Conservation (phyloP, 2,329 filamentous ascomycete genomes). For the Botrytis cinerea region DNA sequence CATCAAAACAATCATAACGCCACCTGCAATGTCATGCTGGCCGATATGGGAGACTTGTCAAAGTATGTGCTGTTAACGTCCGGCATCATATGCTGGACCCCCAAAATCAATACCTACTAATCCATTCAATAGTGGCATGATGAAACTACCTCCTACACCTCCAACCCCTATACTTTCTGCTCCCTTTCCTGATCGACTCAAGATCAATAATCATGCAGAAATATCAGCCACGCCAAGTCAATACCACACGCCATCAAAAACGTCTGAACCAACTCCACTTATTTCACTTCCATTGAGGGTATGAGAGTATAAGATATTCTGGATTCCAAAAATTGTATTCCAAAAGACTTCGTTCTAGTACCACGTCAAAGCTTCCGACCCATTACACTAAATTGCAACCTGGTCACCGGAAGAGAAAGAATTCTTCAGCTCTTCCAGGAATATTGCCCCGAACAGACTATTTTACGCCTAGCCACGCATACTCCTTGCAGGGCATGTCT, state of each 20-base stretch:
- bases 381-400: constrained; percentile 10
- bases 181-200: constrained; percentile 2
- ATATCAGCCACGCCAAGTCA: constrained; percentile 17
- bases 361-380: constrained; percentile 2
- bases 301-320: constrained; percentile 20
- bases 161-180: constrained; percentile 19
- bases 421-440: constrained; percentile 12
- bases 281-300: constrained; percentile 21
- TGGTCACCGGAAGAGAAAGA: constrained; percentile 2
- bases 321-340: not conserved
- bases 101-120: constrained; percentile 14
- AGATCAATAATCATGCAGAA: constrained; percentile 17
- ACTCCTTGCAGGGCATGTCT: not conserved
- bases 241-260: constrained; percentile 15
- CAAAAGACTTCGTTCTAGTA: constrained; percentile 2
- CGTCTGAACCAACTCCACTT: not conserved
- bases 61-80: constrained; percentile 20
- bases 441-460: not conserved
- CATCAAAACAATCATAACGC: constrained; percentile 33
- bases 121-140: constrained; percentile 23
- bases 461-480: not conserved
- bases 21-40: constrained; percentile 25
- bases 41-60: constrained; percentile 24
- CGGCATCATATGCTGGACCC: not conserved
- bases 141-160: constrained; percentile 11